Conservation (phyloP, 345 rosid genomes). For the Rhodomyrtus tomentosa region DNA sequence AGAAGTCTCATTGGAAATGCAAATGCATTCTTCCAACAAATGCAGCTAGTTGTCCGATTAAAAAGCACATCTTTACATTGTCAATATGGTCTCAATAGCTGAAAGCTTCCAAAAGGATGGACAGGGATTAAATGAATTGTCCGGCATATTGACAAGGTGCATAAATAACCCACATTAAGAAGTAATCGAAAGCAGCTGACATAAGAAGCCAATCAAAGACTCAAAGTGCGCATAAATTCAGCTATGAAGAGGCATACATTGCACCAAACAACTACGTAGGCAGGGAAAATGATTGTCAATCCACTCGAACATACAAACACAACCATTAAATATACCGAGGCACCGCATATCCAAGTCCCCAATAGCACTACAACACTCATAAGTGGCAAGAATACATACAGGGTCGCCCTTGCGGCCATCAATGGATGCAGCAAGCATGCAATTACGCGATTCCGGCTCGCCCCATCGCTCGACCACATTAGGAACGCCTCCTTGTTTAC, state of each 20-base stretch:
- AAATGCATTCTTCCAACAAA: background rate
- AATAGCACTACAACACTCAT: background rate
- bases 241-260: background rate
- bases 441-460: conserved; percentile 48
- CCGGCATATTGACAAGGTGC: background rate
- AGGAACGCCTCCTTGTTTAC: conserved; percentile 35
- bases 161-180: background rate
- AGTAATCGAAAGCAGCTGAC: background rate
- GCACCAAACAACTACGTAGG: background rate
- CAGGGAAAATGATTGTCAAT: background rate
- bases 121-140: background rate
- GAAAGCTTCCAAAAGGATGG: background rate
- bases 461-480: conserved; percentile 89
- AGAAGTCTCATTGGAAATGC: background rate
- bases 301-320: background rate
- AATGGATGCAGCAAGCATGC: conserved; percentile 62
- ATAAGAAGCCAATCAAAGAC: background rate
- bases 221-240: background rate
- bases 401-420: conserved; percentile 45
- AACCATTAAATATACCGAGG: background rate
- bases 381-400: conserved; percentile 12
- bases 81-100: background rate
- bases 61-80: background rate
- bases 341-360: background rate
- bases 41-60: background rate